phyloP scores from a whole-genome alignment of 2,329 filamentous ascomycete genomes.

The Curvularia sp. region DNA sequence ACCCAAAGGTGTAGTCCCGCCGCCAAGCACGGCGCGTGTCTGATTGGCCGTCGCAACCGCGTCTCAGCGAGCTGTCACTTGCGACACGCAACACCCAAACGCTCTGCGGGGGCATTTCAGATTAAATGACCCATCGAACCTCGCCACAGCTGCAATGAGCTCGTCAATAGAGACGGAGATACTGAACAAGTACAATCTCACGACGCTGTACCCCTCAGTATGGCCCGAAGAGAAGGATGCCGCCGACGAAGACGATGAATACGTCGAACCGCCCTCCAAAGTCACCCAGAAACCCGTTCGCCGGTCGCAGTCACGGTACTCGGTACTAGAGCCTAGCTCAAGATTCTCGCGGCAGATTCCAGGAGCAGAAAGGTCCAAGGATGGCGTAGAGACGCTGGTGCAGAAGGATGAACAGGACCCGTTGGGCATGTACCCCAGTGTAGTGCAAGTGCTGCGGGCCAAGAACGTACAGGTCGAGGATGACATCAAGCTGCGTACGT shows the following conservation, averaged over 20 bases:
- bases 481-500: conserved; percentile 75
- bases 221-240: conserved; percentile 87
- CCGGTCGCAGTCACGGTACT: conserved; percentile 80
- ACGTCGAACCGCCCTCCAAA: conserved; percentile 58
- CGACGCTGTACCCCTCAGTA: conserved; percentile 76
- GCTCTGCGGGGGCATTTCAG: conserved; percentile 5
- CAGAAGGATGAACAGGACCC: conserved; percentile 94
- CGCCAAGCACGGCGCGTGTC: conserved; percentile 21
- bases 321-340: conserved; percentile 78
- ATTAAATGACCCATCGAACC: conserved; percentile 2
- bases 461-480: conserved; percentile 84
- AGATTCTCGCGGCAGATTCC: conserved; percentile 72
- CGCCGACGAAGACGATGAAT: conserved; percentile 60
- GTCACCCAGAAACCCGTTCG: conserved; percentile 35
- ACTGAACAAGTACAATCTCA: conserved; percentile 88
- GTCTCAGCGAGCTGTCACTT: conserved; percentile 27
- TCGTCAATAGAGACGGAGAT: conserved; percentile 68
- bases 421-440: conserved; percentile 84
- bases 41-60: conserved; percentile 36
- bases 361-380: conserved; percentile 71
- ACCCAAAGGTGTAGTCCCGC: neutral
- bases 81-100: conserved; percentile 20
- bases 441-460: conserved; percentile 78
- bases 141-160: conserved; percentile 34
- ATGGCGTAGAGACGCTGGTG: conserved; percentile 77